Conservation (phyloP, 2,329 filamentous ascomycete species). For the Lasiodiplodia sp. region DNA sequence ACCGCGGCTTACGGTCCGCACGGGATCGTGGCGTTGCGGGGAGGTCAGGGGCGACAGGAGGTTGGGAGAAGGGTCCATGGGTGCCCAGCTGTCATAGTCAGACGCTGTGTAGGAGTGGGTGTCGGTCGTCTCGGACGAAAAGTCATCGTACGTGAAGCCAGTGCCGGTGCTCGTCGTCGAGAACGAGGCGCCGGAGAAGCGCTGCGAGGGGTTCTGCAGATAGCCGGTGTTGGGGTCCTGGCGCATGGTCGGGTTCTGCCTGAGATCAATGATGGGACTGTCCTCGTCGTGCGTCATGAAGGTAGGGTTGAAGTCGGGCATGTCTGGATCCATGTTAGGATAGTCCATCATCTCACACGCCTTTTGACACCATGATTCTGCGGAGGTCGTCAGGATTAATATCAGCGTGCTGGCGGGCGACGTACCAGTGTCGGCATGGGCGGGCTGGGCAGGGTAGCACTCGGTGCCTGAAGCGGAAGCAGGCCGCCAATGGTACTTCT, state of each 20-base stretch:
- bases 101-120: constrained; percentile 65
- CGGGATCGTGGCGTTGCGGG: constrained; percentile 65
- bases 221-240: constrained; percentile 41
- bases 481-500: constrained; percentile 32
- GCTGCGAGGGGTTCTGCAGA: constrained; percentile 62
- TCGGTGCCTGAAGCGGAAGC: constrained; percentile 38
- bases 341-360: constrained; percentile 41
- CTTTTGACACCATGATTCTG: constrained; percentile 50
- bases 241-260: constrained; percentile 41
- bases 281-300: constrained; percentile 49
- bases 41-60: constrained; percentile 77
- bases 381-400: constrained; percentile 35
- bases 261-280: constrained; percentile 49
- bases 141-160: constrained; percentile 72
- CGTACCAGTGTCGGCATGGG: constrained; percentile 49
- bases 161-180: constrained; percentile 70
- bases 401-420: not conserved
- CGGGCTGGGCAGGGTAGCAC: constrained; percentile 39
- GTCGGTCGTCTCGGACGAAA: constrained; percentile 70
- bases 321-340: constrained; percentile 48
- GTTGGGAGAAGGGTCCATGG: constrained; percentile 71
- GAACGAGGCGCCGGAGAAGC: constrained; percentile 76
- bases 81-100: constrained; percentile 70
- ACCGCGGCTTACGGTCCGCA: constrained; percentile 65
- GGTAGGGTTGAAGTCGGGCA: constrained; percentile 46